Evolutionary conservation across 176 grass and related monocot species (phyloP).

Genomic region (Pontederia crassipes): DNA sequence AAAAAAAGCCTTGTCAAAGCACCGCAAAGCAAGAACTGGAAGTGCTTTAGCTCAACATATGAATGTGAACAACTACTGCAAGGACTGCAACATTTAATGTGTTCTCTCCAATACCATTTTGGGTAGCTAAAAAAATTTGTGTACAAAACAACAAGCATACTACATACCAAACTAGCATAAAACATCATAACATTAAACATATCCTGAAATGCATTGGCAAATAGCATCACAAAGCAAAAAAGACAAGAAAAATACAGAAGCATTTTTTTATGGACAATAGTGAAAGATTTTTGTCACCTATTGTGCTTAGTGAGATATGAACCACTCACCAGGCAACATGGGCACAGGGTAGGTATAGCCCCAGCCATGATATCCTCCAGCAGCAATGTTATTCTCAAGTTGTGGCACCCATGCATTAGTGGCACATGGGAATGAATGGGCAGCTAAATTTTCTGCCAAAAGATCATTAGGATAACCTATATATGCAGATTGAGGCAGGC

Average conservation of each 20-base stretch:
- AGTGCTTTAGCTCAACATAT: too few relatives aligned
- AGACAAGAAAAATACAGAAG: neutral
- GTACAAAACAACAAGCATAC: too few relatives aligned
- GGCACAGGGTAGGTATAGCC: conserved; percentile 17
- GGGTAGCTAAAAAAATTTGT: too few relatives aligned
- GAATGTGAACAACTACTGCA: too few relatives aligned
- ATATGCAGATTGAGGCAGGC: conserved; percentile 18
- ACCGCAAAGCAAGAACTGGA: conserved; percentile 13
- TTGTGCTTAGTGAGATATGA: conserved; percentile 1
- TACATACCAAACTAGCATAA: too few relatives aligned
- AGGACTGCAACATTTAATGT: too few relatives aligned
- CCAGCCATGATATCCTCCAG: conserved; percentile 28
- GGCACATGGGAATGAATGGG: conserved; percentile 22
- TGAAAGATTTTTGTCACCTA: neutral
- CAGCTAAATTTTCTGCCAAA: conserved; percentile 26
- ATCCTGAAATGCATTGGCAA: too few relatives aligned
- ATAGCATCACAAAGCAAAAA: too few relatives aligned
- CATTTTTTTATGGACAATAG: neutral
- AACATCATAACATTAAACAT: too few relatives aligned
- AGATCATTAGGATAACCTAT: conserved; percentile 28
- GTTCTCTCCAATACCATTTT: too few relatives aligned
- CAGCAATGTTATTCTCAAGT: conserved; percentile 33
- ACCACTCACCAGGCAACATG: conserved; percentile 35
- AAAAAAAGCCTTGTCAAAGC: conserved; percentile 18
- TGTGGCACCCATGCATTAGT: conserved; percentile 42